Conservation (phyloP, 495 filamentous ascomycete species). For the Xylaria sp. region DNA sequence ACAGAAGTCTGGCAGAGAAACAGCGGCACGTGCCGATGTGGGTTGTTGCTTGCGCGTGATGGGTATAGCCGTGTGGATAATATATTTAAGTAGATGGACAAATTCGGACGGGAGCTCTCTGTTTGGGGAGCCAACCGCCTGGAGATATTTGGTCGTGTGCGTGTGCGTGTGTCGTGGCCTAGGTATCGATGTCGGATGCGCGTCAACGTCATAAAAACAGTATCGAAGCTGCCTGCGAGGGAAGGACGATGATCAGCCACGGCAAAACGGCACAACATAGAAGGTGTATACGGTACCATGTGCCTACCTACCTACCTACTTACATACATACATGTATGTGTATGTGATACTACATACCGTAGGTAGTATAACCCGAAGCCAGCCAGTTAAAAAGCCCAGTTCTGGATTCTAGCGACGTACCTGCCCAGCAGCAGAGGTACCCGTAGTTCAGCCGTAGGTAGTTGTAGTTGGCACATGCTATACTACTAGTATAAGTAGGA, state of each 20-base stretch:
- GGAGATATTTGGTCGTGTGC: background rate
- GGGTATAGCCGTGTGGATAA: background rate
- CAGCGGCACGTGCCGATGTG: slow-evolving; percentile 26
- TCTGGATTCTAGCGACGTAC: background rate
- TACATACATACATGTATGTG: too few relatives aligned
- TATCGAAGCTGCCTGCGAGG: too few relatives aligned
- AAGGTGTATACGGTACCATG: background rate
- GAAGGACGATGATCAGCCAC: slow-evolving; percentile 8
- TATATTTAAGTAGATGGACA: background rate
- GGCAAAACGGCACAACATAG: background rate
- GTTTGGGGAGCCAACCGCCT: background rate
- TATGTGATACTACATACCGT: too few relatives aligned
- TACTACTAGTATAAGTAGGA: background rate
- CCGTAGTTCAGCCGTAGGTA: too few relatives aligned
- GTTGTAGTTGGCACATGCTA: too few relatives aligned
- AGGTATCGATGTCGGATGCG: background rate
- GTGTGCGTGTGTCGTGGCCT: too few relatives aligned
- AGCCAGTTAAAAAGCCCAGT: slow-evolving; percentile 6
- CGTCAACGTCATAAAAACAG: slow-evolving; percentile 13
- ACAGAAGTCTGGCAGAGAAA: background rate
- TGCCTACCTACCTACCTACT: too few relatives aligned
- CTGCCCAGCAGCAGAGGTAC: too few relatives aligned
- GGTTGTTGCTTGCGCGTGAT: slow-evolving; percentile 9
- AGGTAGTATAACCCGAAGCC: background rate
- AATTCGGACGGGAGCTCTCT: background rate